Evolutionary conservation across 2,329 filamentous ascomycete species (phyloP).

Genomic region (Sporothrix inflata): DNA sequence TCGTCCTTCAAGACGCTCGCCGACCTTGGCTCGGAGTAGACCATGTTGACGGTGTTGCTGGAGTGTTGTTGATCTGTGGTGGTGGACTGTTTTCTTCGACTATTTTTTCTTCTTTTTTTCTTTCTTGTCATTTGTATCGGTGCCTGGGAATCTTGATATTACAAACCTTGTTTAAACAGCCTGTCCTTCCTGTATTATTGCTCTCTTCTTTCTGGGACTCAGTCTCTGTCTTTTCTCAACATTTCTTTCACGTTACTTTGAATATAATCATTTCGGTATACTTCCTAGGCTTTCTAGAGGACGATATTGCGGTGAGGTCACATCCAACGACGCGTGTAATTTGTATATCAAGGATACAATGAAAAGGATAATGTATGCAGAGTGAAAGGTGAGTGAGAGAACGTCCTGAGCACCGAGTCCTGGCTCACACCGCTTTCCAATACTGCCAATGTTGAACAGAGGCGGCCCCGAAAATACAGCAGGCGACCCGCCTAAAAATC

Average conservation of each 20-base stretch:
- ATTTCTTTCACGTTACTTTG: not conserved
- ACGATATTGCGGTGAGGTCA: too few relatives aligned
- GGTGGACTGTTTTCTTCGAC: not conserved
- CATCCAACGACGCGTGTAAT: too few relatives aligned
- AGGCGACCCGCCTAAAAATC: not conserved
- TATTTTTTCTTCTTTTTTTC: not conserved
- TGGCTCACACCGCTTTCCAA: not conserved
- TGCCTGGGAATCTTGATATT: not conserved
- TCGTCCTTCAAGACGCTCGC: constrained; percentile 57
- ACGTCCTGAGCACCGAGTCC: too few relatives aligned
- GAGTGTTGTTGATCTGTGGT: not conserved
- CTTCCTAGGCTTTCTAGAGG: not conserved
- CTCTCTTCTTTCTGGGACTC: not conserved
- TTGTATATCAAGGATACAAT: too few relatives aligned
- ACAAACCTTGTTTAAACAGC: not conserved
- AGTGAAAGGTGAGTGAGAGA: too few relatives aligned
- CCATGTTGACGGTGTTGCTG: too few relatives aligned
- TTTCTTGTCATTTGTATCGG: not conserved
- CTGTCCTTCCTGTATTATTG: not conserved
- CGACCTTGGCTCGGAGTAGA: constrained; percentile 48
- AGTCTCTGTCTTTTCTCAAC: not conserved
- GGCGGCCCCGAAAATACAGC: constrained; percentile 6
- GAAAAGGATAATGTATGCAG: too few relatives aligned
- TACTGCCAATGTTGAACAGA: not conserved
- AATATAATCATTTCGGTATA: not conserved